These are phyloP conservation scores for Lophiostoma macrostomum DNA, from an alignment of 495 filamentous ascomycete species.

Conservation along the genomic window DNA sequence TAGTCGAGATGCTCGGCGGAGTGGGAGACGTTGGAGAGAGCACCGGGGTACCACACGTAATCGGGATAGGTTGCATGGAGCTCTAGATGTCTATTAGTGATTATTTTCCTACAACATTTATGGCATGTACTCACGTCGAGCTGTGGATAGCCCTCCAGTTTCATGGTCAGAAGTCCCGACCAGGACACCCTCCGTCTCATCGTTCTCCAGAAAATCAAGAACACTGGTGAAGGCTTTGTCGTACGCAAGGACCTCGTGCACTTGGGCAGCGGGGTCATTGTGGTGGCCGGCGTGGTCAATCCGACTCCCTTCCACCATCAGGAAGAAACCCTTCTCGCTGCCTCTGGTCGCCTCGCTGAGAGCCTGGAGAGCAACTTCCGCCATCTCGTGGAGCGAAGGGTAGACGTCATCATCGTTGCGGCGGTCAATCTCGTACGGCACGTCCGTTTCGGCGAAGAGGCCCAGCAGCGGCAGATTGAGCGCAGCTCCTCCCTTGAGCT, in stretches of 20 bases:
- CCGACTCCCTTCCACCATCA: conserved; percentile 95
- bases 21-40: conserved; percentile 76
- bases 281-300: conserved; percentile 96
- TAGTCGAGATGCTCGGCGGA: conserved; percentile 67
- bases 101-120: too few relatives aligned
- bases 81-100: conserved; percentile 40
- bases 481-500: conserved; percentile 62
- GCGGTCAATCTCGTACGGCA: conserved; percentile 91
- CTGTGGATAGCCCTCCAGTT: conserved; percentile 81
- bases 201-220: conserved; percentile 76
- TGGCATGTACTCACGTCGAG: conserved; percentile 57
- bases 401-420: conserved; percentile 72
- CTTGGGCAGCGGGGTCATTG: conserved; percentile 94
- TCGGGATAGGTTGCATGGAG: conserved; percentile 63
- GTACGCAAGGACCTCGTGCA: conserved; percentile 89
- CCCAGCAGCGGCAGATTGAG: conserved; percentile 81
- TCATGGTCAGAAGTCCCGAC: conserved; percentile 93
- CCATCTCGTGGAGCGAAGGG: conserved; percentile 90
- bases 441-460: conserved; percentile 77
- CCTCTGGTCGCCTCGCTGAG: conserved; percentile 79
- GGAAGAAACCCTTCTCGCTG: conserved; percentile 90
- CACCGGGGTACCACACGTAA: conserved; percentile 83
- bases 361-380: conserved; percentile 71
- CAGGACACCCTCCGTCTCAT: conserved; percentile 69
- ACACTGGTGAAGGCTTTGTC: conserved; percentile 81